phyloP scores from a whole-genome alignment of 2,329 filamentous ascomycete genomes.

The Aspergillus thermomutatus region DNA sequence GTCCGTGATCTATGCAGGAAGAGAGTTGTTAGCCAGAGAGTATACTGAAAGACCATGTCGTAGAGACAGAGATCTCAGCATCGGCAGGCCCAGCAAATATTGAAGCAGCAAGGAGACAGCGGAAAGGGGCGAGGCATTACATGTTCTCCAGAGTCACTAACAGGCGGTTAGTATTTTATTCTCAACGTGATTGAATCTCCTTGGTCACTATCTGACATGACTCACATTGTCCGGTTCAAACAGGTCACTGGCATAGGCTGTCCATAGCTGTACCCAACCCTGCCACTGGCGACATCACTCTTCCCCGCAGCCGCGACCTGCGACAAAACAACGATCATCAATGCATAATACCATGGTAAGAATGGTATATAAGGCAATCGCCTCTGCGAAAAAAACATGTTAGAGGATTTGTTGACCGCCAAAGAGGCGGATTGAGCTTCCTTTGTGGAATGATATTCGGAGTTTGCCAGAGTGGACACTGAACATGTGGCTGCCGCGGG shows the following conservation, averaged over 20 bases:
- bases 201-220: conserved; percentile 12
- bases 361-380: not conserved
- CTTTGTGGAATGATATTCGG: not conserved
- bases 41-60: not conserved
- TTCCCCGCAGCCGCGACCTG: conserved; percentile 23
- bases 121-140: conserved; percentile 12
- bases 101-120: not conserved
- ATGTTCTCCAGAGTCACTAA: conserved; percentile 32
- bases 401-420: conserved; percentile 4
- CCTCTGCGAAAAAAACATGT: conserved; percentile 8
- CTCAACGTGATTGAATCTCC: not conserved
- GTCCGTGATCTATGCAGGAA: conserved; percentile 61
- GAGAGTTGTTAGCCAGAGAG: not conserved
- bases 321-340: conserved; percentile 16
- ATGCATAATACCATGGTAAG: conserved; percentile 8
- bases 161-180: not conserved
- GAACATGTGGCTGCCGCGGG: not conserved
- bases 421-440: not conserved
- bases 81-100: not conserved
- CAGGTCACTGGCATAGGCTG: conserved; percentile 68
- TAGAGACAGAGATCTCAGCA: not conserved
- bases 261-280: conserved; percentile 47
- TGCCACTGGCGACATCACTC: conserved; percentile 14
- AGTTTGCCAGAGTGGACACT: not conserved
- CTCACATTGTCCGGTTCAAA: conserved; percentile 70